Percentiles rank a stretch among this genome's conserved stretches.
Evolutionary conservation across 2,329 filamentous ascomycete genomes (phyloP).

Genomic region (Dactylellina parvicollis): DNA sequence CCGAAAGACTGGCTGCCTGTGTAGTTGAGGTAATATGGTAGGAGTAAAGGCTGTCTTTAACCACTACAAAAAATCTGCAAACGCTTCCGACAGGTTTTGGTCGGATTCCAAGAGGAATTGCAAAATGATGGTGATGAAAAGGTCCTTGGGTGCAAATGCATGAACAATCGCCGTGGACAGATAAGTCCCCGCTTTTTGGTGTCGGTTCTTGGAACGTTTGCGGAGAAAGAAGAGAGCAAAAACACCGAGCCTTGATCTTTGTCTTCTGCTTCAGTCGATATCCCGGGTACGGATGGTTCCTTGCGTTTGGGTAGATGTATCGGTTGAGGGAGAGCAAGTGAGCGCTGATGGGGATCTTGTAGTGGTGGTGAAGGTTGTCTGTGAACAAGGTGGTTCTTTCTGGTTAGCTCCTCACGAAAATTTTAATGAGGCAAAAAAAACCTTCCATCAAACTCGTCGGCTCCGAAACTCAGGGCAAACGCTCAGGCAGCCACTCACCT

Average conservation of each 20-base stretch:
- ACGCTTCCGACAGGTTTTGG: constrained; percentile 54
- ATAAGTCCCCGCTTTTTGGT: constrained; percentile 49
- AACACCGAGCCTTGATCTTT: constrained; percentile 11
- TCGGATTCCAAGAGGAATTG: constrained; percentile 55
- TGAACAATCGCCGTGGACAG: constrained; percentile 55
- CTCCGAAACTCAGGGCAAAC: constrained; percentile 3
- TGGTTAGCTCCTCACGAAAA: constrained; percentile 12
- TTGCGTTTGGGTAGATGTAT: constrained; percentile 8
- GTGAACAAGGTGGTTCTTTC: constrained; percentile 34
- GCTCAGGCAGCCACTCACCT: constrained; percentile 20
- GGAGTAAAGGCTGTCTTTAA: constrained; percentile 36
- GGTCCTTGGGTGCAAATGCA: constrained; percentile 55
- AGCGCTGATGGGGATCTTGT: constrained; percentile 18
- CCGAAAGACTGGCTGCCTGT: constrained; percentile 24
- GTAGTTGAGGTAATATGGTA: constrained; percentile 17
- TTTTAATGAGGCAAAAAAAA: constrained; percentile 22
- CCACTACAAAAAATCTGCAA: constrained; percentile 55
- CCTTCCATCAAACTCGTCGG: constrained; percentile 13
- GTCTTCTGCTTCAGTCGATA: constrained; percentile 4
- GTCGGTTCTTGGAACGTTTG: constrained; percentile 31
- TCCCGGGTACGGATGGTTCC: neutral
- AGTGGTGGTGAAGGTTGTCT: constrained; percentile 24
- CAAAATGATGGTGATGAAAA: constrained; percentile 55
- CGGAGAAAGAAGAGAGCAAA: constrained; percentile 36
- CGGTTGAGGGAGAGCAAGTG: constrained; percentile 30